These are phyloP conservation scores for Ceratopteris richardii DNA, from an alignment of 75 land plant species.

Conservation along the genomic window DNA sequence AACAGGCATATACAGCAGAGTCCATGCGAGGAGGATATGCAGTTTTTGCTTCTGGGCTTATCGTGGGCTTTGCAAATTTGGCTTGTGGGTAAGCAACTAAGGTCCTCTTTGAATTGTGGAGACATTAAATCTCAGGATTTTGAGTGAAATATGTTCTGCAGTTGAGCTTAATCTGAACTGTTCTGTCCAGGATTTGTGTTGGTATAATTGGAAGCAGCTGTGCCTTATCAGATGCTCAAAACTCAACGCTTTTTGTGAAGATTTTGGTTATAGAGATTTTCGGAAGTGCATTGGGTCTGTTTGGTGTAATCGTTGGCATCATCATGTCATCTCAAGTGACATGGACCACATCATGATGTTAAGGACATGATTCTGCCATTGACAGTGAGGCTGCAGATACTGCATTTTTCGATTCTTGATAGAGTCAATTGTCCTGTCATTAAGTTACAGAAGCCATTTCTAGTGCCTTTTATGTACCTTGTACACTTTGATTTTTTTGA, in stretches of 20 bases:
- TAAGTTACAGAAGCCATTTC: too few relatives aligned
- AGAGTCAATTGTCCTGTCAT: too few relatives aligned
- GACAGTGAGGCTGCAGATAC: too few relatives aligned
- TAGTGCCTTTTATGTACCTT: too few relatives aligned
- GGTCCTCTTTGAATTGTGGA: neutral
- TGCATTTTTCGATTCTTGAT: too few relatives aligned
- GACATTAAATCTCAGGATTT: too few relatives aligned
- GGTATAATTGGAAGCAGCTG: slow-evolving; percentile 98
- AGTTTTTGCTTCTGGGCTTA: slow-evolving; percentile 91
- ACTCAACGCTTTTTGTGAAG: slow-evolving; percentile 90
- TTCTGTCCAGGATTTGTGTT: slow-evolving; percentile 82
- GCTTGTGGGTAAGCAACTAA: slow-evolving; percentile 69
- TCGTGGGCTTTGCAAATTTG: slow-evolving; percentile 96
- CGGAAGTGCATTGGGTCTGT: slow-evolving; percentile 92
- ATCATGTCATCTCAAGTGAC: slow-evolving; percentile 97
- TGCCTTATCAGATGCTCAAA: slow-evolving; percentile 93
- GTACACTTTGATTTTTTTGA: too few relatives aligned
- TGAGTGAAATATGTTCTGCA: neutral
- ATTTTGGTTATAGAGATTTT: slow-evolving; percentile 95
- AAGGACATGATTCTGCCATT: too few relatives aligned
- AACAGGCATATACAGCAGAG: slow-evolving; percentile 51
- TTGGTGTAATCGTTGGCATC: slow-evolving; percentile 94
- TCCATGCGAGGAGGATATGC: slow-evolving; percentile 94
- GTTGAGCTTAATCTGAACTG: slow-evolving; percentile 1
- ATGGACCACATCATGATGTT: slow-evolving; percentile 50